These are phyloP conservation scores for Talaromyces sp. DNA, from an alignment of 2,329 filamentous ascomycete species.

Conservation along the genomic window DNA sequence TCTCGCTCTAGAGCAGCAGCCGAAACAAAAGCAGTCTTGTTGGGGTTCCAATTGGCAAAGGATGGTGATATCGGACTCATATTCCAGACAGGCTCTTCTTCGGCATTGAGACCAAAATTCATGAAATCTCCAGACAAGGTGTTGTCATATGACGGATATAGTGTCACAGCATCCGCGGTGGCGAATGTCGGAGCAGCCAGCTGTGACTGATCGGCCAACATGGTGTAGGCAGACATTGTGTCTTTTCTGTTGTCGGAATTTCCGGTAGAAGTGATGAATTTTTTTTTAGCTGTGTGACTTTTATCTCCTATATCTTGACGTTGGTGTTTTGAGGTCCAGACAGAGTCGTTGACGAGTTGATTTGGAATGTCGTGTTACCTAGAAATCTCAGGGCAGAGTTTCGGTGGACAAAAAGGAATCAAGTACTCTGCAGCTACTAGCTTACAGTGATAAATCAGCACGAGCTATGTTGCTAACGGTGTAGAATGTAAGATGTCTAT, in stretches of 20 bases:
- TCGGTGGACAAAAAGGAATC: slow-evolving; percentile 2
- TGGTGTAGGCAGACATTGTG: slow-evolving; percentile 24
- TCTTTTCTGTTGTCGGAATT: neutral
- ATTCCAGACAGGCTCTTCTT: slow-evolving; percentile 32
- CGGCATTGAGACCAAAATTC: slow-evolving; percentile 27
- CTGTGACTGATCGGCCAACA: slow-evolving; percentile 23
- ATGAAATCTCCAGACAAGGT: slow-evolving; percentile 30
- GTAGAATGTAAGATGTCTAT: too few relatives aligned
- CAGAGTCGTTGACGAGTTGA: slow-evolving; percentile 17
- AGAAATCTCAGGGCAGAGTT: slow-evolving; percentile 5
- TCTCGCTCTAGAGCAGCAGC: slow-evolving; percentile 29
- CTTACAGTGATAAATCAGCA: neutral
- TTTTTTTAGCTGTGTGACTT: slow-evolving; percentile 1
- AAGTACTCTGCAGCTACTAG: neutral
- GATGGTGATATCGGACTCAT: slow-evolving; percentile 30
- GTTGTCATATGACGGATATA: slow-evolving; percentile 20
- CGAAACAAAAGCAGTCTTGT: slow-evolving; percentile 26
- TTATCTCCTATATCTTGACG: neutral
- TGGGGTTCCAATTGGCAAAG: slow-evolving; percentile 27
- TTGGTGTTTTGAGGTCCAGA: neutral
- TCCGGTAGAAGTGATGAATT: neutral
- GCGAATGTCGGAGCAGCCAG: slow-evolving; percentile 20
- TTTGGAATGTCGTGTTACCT: neutral
- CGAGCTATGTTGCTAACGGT: too few relatives aligned
- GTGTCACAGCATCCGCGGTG: slow-evolving; percentile 19